Percentiles rank a stretch among this genome's conserved stretches.
Evolutionary conservation across 768 basidiomycete species (phyloP).

Genomic region (Mycena venus): DNA sequence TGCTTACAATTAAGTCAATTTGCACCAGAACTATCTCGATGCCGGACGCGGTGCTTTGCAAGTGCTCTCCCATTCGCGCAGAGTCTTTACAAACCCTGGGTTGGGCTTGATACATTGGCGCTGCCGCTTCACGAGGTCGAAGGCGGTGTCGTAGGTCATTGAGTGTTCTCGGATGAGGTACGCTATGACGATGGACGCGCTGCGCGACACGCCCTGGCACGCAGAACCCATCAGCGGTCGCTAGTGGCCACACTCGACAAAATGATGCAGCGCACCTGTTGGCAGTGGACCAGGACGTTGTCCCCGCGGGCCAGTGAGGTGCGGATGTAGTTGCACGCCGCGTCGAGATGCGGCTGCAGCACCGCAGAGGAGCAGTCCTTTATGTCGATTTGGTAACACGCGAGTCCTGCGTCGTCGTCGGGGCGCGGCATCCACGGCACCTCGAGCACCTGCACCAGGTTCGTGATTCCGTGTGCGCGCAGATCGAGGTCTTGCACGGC

Average conservation of each 20-base stretch:
- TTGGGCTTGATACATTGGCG: conserved; percentile 84
- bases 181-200: conserved; percentile 81
- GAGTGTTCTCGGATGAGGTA: conserved; percentile 81
- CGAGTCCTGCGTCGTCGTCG: not conserved
- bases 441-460: conserved; percentile 78
- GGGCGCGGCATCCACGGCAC: conserved; percentile 56
- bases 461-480: conserved; percentile 61
- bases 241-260: not conserved
- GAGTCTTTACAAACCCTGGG: conserved; percentile 71
- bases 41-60: not conserved
- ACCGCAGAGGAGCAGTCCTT: conserved; percentile 61
- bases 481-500: conserved; percentile 71
- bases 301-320: conserved; percentile 58
- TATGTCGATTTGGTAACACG: conserved; percentile 60
- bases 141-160: conserved; percentile 79
- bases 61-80: conserved; percentile 68
- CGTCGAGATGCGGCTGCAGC: conserved; percentile 61
- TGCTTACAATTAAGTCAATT: no score
- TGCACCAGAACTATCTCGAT: not conserved
- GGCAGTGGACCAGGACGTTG: conserved; percentile 84
- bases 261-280: conserved; percentile 68
- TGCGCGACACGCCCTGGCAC: conserved; percentile 76
- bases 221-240: not conserved
- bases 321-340: conserved; percentile 63
- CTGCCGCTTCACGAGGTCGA: conserved; percentile 68